Base-by-base conservation (phyloP, 73 alveolate species). In the Paramecium tetraurelia region DNA sequence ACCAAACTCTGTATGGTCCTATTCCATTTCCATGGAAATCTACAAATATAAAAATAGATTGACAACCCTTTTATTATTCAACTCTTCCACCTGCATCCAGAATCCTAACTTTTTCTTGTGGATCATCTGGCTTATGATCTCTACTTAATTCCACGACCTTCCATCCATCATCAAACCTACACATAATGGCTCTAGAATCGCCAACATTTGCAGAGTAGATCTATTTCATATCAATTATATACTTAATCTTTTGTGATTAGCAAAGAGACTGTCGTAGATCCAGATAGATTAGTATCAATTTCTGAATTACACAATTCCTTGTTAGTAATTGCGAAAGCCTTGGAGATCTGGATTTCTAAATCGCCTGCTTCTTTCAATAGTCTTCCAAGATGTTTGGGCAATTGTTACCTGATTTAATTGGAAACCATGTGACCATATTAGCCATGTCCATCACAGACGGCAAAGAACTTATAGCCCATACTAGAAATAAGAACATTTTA, bases 401-500 rank as follows among this genome's bases (percentile, higher is more conserved):
- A 90, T 20, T 43, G 75, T 50, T 95, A 86, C 72, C 95, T 89
- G 16, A 98, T 96, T 85, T 93, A 96, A 29, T 96, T 97, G 31
- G 98, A 93, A 24, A 98, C 97, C 80, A 96, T 76, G 92, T 98
- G 99, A 3, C 99, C 99, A 94, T 94, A 69, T 50, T 85, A 85
- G 0, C 99, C 99, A 86, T 97, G 99, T 24, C 99, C 99, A 93
- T 98, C 99, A 89, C 99, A 97, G 5, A 98, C 99, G 4, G 98
- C 98, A 71, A 97, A 92, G 43, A 95, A 48, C 29, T 35, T 40
- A 44, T 43, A 41, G 21, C 90, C 90, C 46, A 80, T 80, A 46
- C 90, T 80, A 80, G 1, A 12, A 7, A 31, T 9, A n/a, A 63
- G 16, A 80, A 46, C 9, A 40, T 44, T 75, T 31, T 8, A 1